Evolutionary conservation across 1,284 basidiomycete species (phyloP), one percentile per base, ranked within the genome.

Genomic region (Cryptococcus sp.): DNA sequence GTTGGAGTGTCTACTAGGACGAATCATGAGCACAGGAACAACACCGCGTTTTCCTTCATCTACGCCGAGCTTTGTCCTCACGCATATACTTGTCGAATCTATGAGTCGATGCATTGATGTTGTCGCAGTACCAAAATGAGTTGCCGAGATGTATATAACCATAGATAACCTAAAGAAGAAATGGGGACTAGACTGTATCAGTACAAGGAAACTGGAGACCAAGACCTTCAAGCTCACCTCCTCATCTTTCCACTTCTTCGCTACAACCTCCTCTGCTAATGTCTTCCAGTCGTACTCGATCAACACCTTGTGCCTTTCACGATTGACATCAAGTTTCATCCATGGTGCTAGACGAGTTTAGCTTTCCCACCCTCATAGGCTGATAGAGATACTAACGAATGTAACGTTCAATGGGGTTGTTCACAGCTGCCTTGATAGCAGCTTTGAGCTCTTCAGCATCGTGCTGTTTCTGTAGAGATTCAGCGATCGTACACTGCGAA

Each of bases 381-480:
- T 23, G 23, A 23, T 23, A 23, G 23, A 23, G 23, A 23, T 23
- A 61, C 67, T 61, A 49, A 72, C 70, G 67, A 44, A 70, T 70
- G 44, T 55, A 71, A 5, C 64, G 58, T 4, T 57, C 59, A 37
- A 74, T 72, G 1, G 68, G 72, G 31, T 56, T 63, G 6, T 55
- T 50, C 8, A 62, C 47, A 0, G 71, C 68, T n/a, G 50, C 48
- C 30, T 50, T 38, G 7, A 74, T 46, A 1, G 71, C 71, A 0
- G 36, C 46, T 11, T 54, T 50, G n/a, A 74, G 53, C 33, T 60
- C 62, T 3, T 63, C 63, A 11, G 30, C 34, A 50, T 74, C 61
- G 7, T 49, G 46, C 32, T 58, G 46, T 14, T 57, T 56, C 35
- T 61, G 33, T n/a, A 23, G 23, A 23, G 23, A 23, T 23, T 23